phyloP scores from a whole-genome alignment of 257 asterid genomes.

The Scutellaria baicalensis region DNA sequence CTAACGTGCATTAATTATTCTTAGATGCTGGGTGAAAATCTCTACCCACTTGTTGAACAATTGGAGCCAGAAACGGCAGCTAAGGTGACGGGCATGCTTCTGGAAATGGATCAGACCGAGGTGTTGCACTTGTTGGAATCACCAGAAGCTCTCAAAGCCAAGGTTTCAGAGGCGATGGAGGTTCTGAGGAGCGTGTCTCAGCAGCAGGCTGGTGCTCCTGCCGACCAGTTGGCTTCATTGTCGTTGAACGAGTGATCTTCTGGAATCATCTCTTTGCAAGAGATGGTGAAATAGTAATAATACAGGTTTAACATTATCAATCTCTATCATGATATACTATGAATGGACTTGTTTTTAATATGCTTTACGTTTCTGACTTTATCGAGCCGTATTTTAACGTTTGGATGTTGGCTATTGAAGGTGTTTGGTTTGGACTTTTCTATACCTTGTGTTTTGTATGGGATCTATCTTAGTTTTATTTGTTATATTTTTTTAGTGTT shows the following conservation, averaged over 20 bases:
- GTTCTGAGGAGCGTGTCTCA: constrained; percentile 78
- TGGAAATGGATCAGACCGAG: too few relatives aligned
- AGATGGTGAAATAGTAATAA: not conserved
- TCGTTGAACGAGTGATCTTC: constrained; percentile 38
- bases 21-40: constrained; percentile 25
- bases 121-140: too few relatives aligned
- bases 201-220: constrained; percentile 40
- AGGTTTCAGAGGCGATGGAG: too few relatives aligned
- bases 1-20: not conserved
- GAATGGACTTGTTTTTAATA: too few relatives aligned
- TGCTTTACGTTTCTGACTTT: not conserved
- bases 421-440: not conserved
- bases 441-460: not conserved
- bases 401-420: not conserved
- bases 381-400: not conserved
- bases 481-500: too few relatives aligned
- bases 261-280: not conserved
- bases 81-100: too few relatives aligned
- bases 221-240: constrained; percentile 59
- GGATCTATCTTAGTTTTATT: not conserved
- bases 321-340: not conserved
- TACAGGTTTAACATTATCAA: not conserved
- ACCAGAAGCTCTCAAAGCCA: too few relatives aligned
- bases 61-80: too few relatives aligned
- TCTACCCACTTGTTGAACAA: too few relatives aligned